Evolutionary conservation across 2,329 filamentous ascomycete genomes (phyloP).

Genomic region (Fusarium sp.): DNA sequence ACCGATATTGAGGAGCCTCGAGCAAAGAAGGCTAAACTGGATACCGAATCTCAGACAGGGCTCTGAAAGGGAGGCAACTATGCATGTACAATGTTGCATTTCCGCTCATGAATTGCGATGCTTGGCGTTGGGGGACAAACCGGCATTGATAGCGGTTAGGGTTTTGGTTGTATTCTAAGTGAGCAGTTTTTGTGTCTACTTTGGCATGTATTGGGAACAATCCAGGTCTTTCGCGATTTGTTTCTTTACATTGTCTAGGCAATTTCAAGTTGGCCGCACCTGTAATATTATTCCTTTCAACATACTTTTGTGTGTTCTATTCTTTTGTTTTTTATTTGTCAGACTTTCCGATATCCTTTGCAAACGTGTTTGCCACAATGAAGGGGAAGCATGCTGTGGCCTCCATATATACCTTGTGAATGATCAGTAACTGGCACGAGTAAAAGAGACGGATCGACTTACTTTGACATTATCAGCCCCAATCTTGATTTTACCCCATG

Average conservation of each 20-base stretch:
- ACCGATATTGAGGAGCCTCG: background rate
- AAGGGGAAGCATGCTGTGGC: slow-evolving; percentile 75
- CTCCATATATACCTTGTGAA: slow-evolving; percentile 69
- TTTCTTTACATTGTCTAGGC: background rate
- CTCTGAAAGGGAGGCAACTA: background rate
- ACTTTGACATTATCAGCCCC: slow-evolving; percentile 92
- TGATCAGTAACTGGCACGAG: background rate
- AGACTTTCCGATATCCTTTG: slow-evolving; percentile 59
- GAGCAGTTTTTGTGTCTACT: background rate
- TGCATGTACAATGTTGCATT: background rate
- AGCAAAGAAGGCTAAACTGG: slow-evolving; percentile 1
- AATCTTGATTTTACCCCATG: slow-evolving; percentile 97
- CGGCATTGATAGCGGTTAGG: background rate
- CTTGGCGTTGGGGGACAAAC: background rate
- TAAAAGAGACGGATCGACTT: slow-evolving; percentile 36
- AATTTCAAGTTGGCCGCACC: background rate
- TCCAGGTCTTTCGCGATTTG: background rate
- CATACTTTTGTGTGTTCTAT: background rate
- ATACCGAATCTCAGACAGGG: background rate
- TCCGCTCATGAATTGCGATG: background rate
- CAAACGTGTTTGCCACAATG: slow-evolving; percentile 76
- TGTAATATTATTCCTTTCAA: background rate
- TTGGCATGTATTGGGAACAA: background rate
- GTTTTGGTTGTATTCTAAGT: background rate
- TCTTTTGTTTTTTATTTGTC: slow-evolving; percentile 16